Conservation (phyloP, 352 stramenopile species). For the Pythium rishiriense region DNA sequence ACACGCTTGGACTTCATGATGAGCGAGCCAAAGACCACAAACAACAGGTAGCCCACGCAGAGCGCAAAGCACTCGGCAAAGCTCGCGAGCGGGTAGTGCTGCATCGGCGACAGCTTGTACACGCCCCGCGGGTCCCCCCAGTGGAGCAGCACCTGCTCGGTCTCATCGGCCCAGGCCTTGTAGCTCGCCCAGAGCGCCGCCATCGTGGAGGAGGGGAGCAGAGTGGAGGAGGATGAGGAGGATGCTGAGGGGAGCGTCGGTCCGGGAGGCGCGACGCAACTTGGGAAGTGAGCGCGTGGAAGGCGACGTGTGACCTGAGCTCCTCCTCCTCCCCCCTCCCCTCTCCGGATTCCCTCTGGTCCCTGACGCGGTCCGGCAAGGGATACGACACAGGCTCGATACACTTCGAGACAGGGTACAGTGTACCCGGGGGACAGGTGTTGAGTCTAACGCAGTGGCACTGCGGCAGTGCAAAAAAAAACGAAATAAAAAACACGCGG, state of each 20-base stretch:
- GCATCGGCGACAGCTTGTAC: conserved; percentile 70
- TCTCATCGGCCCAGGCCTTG: conserved; percentile 27
- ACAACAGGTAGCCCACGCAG: conserved; percentile 62
- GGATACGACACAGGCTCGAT: conserved; percentile 6
- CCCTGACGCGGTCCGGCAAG: background rate
- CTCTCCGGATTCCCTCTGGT: conserved; percentile 1
- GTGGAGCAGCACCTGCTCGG: conserved; percentile 13
- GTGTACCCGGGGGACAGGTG: background rate
- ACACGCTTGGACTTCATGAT: conserved; percentile 79
- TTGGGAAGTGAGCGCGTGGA: conserved; percentile 12
- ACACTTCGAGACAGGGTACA: conserved; percentile 14
- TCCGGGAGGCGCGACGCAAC: background rate
- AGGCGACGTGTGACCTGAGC: background rate
- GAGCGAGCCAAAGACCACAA: conserved; percentile 66
- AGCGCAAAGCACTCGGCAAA: conserved; percentile 59
- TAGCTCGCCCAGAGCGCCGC: conserved; percentile 16
- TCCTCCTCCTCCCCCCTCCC: background rate
- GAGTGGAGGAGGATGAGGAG: background rate
- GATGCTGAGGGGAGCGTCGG: background rate
- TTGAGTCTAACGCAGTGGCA: background rate
- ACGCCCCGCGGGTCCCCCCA: conserved; percentile 13
- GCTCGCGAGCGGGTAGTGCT: conserved; percentile 61
- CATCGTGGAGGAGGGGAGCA: conserved; percentile 16
- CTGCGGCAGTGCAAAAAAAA: background rate
- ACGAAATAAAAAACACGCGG: conserved; percentile 1